phyloP scores from a whole-genome alignment of 371 early-diverging fungal genomes.

The Blakeslea trispora region DNA sequence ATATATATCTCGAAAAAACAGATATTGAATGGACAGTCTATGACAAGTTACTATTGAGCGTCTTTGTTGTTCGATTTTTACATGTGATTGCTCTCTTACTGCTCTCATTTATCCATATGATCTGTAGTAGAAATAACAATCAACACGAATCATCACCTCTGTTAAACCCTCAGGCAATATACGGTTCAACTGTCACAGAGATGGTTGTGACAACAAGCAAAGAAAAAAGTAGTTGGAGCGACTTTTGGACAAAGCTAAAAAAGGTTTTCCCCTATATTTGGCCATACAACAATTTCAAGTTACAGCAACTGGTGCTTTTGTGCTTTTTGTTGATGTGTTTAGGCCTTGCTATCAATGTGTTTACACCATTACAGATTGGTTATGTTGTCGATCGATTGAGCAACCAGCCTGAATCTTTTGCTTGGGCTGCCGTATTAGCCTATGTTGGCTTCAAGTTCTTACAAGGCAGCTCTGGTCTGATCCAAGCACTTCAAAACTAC shows the following conservation, averaged over 20 bases:
- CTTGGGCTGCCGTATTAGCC: conserved; percentile 69
- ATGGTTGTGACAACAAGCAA: background rate
- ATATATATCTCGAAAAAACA: too few species aligned
- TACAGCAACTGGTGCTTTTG: conserved; percentile 70
- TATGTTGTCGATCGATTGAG: conserved; percentile 68
- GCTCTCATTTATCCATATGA: conserved; percentile 34
- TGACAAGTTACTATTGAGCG: conserved; percentile 32
- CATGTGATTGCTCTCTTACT: conserved; percentile 22
- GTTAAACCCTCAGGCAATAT: conserved; percentile 9
- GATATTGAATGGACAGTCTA: conserved; percentile 34
- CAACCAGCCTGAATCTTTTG: conserved; percentile 26
- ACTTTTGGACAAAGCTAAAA: conserved; percentile 58
- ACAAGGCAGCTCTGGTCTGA: conserved; percentile 78
- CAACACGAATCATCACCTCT: conserved; percentile 16
- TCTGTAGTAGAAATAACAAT: conserved; percentile 19
- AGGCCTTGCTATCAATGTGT: conserved; percentile 84
- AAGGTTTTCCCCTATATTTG: conserved; percentile 83
- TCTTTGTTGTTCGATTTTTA: conserved; percentile 41
- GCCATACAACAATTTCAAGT: conserved; percentile 66
- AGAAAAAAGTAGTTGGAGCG: conserved; percentile 36
- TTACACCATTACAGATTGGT: conserved; percentile 85
- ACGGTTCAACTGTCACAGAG: conserved; percentile 23
- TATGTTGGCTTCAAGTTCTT: conserved; percentile 77
- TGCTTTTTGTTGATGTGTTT: conserved; percentile 70
- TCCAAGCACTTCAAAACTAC: conserved; percentile 77